These are phyloP conservation scores for Lepiota venenata DNA, from an alignment of 768 basidiomycete species.

Conservation along the genomic window DNA sequence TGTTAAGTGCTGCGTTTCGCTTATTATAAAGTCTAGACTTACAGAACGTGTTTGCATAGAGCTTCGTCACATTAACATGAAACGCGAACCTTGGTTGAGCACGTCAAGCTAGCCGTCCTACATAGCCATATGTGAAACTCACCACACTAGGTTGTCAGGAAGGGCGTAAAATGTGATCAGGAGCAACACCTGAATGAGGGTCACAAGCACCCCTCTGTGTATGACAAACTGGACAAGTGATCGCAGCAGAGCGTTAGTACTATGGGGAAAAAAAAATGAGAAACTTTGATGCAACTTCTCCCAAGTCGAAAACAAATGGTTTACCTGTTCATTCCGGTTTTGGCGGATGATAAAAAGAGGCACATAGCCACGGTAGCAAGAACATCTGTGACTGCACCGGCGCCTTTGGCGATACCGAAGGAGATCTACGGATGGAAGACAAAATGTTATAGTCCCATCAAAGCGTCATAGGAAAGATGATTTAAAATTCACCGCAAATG, in stretches of 20 bases:
- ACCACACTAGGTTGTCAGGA: slow-evolving; percentile 36
- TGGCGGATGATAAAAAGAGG: slow-evolving; percentile 30
- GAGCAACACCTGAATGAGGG: slow-evolving; percentile 37
- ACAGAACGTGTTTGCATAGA: slow-evolving; percentile 51
- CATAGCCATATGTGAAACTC: neutral
- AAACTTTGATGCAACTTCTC: neutral
- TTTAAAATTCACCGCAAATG: slow-evolving; percentile 30
- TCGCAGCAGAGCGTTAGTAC: slow-evolving; percentile 38
- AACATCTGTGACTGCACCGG: slow-evolving; percentile 39
- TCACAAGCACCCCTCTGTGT: slow-evolving; percentile 41
- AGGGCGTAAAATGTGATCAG: slow-evolving; percentile 38
- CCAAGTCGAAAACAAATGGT: slow-evolving; percentile 7
- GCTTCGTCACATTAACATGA: slow-evolving; percentile 44
- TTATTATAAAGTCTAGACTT: slow-evolving; percentile 25
- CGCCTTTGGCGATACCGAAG: slow-evolving; percentile 42
- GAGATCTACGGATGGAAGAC: slow-evolving; percentile 38
- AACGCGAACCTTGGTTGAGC: slow-evolving; percentile 36
- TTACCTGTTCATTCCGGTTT: slow-evolving; percentile 35
- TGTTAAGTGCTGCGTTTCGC: neutral
- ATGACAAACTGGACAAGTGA: slow-evolving; percentile 36
- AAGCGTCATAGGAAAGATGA: too few relatives aligned
- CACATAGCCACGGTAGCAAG: slow-evolving; percentile 44
- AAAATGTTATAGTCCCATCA: too few relatives aligned
- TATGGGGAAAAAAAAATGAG: slow-evolving; percentile 14
- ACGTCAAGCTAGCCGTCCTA: too few relatives aligned